A percentile compares a stretch with the other conserved stretches of the same genome.
phyloP scores from a whole-genome alignment of 1,284 basidiomycete genomes.

The Coniferiporia sulphurascens region DNA sequence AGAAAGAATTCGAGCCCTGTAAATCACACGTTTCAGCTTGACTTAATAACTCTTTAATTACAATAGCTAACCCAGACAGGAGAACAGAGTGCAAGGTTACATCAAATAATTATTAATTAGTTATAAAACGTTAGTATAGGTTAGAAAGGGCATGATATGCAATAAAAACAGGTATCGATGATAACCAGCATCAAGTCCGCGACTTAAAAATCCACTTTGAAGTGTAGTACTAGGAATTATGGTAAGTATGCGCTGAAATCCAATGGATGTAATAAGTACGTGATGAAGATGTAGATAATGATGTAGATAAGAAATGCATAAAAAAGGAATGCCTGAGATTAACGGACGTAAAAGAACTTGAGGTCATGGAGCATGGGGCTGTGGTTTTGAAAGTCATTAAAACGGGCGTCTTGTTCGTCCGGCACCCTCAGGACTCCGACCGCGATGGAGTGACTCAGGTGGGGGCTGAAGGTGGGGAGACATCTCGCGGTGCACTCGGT shows the following conservation, averaged over 20 bases:
- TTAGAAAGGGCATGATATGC: not conserved
- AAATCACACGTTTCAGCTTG: too few relatives aligned
- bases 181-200: constrained; percentile 15
- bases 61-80: too few relatives aligned
- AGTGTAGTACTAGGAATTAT: constrained; percentile 2
- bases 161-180: constrained; percentile 2
- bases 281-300: constrained; percentile 2
- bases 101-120: constrained; percentile 2
- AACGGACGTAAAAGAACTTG: constrained; percentile 12
- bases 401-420: constrained; percentile 9
- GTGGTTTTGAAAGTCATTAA: constrained; percentile 2
- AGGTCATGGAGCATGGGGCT: constrained; percentile 8
- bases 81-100: too few relatives aligned
- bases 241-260: not conserved
- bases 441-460: constrained; percentile 14
- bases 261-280: constrained; percentile 9
- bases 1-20: too few relatives aligned
- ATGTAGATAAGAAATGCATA: constrained; percentile 9
- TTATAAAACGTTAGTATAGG: constrained; percentile 7
- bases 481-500: constrained; percentile 10
- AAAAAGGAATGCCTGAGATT: constrained; percentile 2
- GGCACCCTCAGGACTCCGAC: constrained; percentile 14
- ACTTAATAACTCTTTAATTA: too few relatives aligned
- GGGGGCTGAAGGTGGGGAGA: constrained; percentile 7
- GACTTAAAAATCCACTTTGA: not conserved